Evolutionary conservation across 371 early-diverging fungal species (phyloP), one percentile per base, ranked within the genome.

Genomic region (Lichtheimia ramosa): DNA sequence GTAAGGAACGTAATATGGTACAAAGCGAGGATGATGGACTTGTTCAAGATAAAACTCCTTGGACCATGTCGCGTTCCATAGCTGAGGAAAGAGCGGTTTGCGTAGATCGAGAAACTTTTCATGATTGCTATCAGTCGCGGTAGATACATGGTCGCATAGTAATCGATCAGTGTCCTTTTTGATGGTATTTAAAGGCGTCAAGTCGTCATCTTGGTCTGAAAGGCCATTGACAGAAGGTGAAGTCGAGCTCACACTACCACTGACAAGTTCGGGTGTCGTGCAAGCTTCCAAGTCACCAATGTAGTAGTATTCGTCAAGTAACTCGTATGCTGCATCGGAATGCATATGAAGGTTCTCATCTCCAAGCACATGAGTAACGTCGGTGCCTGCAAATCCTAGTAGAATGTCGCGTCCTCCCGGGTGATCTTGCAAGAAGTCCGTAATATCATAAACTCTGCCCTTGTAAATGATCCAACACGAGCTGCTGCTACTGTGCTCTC

Each of bases 1-100:
- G 57, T 95, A 83, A 39, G 88, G 83, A 49, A 89, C 71, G 68
- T 92, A 89, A 27, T 73, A 59, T 14, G 79, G 70, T 3, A 70
- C 68, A 53, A 71, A 75, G 28, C 93, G 89, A 15, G 98, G 96
- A 41, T 85, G 86, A 73, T 98, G 98, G 12, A 97, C 92, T 68
- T 95, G 94, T 58, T 91, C 81, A 58, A 97, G 71, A 63, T 97
- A 97, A 59, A 85, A 89, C 13, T 81, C 84, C 70, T 92, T 95
- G 3, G 87, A 78, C 48, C 84, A 96, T 27, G 84, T 87, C 13
- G 83, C 80, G 54, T 76, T 71, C 85, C 89, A 90, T 66, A 98
- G 83, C 69, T 98, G 97, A 58, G 75, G 70, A 43, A 97, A 85
- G 64, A 98, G 80, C 6, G 98, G 94, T 63, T 90, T 83, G 62